These are phyloP conservation scores for Trichoderma pleuroti DNA, from an alignment of 2,329 filamentous ascomycete species.

Conservation along the genomic window DNA sequence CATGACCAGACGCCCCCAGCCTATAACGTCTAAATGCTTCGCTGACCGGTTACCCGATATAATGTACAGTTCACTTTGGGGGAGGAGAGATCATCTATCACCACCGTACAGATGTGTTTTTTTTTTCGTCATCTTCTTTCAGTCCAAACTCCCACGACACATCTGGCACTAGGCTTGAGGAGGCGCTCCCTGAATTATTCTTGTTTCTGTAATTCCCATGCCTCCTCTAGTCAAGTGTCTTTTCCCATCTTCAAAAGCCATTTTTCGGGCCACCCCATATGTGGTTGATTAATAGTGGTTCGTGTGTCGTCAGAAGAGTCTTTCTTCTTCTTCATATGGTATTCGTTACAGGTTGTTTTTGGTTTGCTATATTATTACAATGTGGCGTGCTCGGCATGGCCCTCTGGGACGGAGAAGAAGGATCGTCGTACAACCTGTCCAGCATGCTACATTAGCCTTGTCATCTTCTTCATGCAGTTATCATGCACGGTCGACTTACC, in stretches of 20 bases:
- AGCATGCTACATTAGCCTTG: not conserved
- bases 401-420: slow-evolving; percentile 41
- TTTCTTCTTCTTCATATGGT: not conserved
- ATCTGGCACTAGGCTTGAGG: not conserved
- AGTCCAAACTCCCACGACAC: slow-evolving; percentile 23
- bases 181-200: not conserved
- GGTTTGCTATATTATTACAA: slow-evolving; percentile 11
- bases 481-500: slow-evolving; percentile 54
- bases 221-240: not conserved
- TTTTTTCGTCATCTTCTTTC: not conserved
- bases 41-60: slow-evolving; percentile 40
- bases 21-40: slow-evolving; percentile 44
- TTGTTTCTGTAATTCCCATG: not conserved
- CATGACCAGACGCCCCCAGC: slow-evolving; percentile 27
- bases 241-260: not conserved
- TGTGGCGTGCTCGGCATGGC: slow-evolving; percentile 21
- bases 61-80: slow-evolving; percentile 49
- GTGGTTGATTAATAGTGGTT: slow-evolving; percentile 15
- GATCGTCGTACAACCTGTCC: slow-evolving; percentile 39
- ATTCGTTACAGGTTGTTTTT: slow-evolving; percentile 14
- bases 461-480: slow-evolving; percentile 15
- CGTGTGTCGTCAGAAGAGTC: slow-evolving; percentile 1
- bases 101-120: slow-evolving; percentile 26
- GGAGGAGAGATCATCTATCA: slow-evolving; percentile 53
- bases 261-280: slow-evolving; percentile 5